These are phyloP conservation scores for Colletotrichum spinosum DNA, from an alignment of 2,329 filamentous ascomycete species.

Conservation along the genomic window DNA sequence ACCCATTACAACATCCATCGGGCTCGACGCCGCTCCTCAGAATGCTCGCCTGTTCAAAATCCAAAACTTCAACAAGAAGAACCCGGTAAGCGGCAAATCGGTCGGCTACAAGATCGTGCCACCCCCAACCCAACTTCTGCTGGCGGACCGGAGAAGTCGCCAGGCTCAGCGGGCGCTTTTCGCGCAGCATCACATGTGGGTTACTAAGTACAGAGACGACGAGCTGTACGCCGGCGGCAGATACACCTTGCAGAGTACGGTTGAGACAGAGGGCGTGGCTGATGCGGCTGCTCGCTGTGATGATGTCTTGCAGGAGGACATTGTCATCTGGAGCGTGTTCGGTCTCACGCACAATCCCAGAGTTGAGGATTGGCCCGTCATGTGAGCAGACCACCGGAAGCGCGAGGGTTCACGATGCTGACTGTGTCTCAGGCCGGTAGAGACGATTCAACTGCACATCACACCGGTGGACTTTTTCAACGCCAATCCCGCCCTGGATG, in stretches of 20 bases:
- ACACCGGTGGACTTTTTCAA: constrained; percentile 63
- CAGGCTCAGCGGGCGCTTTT: constrained; percentile 20
- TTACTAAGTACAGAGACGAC: constrained; percentile 19
- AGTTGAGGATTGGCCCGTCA: constrained; percentile 69
- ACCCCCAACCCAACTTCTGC: constrained; percentile 16
- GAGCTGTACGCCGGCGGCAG: constrained; percentile 12
- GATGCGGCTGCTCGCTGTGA: constrained; percentile 48
- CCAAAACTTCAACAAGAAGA: constrained; percentile 45
- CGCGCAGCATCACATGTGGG: constrained; percentile 10
- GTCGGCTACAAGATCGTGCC: constrained; percentile 43
- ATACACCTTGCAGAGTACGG: constrained; percentile 1
- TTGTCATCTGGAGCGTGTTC: constrained; percentile 68
- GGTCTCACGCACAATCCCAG: constrained; percentile 65
- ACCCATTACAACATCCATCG: constrained; percentile 54
- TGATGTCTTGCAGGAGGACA: constrained; percentile 64
- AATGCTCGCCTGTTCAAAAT: constrained; percentile 53
- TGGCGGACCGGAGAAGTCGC: constrained; percentile 4
- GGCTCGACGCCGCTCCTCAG: constrained; percentile 17
- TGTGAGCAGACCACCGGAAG: constrained; percentile 44
- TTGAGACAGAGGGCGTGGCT: constrained; percentile 1
- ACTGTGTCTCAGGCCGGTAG: constrained; percentile 52
- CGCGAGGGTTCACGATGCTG: neutral
- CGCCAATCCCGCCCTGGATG: constrained; percentile 57
- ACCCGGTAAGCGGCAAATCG: constrained; percentile 45
- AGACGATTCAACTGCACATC: constrained; percentile 61